phyloP scores from a whole-genome alignment of 2,329 filamentous ascomycete species.

The Pseudopithomyces chartarum region DNA sequence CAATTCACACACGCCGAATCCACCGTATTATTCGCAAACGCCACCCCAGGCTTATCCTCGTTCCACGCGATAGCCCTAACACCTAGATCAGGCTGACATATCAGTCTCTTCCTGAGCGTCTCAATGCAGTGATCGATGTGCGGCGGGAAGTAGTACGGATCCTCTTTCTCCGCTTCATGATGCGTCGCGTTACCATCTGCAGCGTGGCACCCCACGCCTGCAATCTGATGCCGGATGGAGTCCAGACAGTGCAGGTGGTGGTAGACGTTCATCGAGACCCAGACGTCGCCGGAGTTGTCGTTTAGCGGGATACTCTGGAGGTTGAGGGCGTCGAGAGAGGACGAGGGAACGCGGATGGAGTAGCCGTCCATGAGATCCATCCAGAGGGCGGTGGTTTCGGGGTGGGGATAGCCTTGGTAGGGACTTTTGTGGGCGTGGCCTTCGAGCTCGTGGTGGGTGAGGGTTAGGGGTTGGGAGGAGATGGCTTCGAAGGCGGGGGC shows the following conservation, averaged over 20 bases:
- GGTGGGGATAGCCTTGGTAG: constrained; percentile 9
- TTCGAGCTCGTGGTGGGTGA: constrained; percentile 11
- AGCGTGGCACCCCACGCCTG: constrained; percentile 5
- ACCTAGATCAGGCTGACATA: constrained; percentile 13
- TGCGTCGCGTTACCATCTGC: neutral
- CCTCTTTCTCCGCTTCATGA: neutral
- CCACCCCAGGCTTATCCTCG: constrained; percentile 11
- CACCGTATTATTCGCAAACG: constrained; percentile 14
- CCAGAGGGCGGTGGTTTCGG: constrained; percentile 9
- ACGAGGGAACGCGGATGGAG: constrained; percentile 13
- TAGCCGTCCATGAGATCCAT: constrained; percentile 13
- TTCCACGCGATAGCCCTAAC: constrained; percentile 13
- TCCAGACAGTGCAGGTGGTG: constrained; percentile 10
- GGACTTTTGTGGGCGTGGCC: constrained; percentile 9
- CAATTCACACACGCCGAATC: constrained; percentile 10
- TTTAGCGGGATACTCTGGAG: constrained; percentile 11
- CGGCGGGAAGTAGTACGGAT: constrained; percentile 8
- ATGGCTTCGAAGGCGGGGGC: constrained; percentile 14
- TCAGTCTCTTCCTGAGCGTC: constrained; percentile 8
- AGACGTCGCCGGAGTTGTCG: constrained; percentile 10
- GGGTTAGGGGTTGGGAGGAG: constrained; percentile 7
- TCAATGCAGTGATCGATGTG: constrained; percentile 16
- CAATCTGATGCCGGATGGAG: constrained; percentile 11
- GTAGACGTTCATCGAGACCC: constrained; percentile 12
- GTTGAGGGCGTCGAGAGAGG: constrained; percentile 3